phyloP scores from a whole-genome alignment of 257 asterid genomes.

The Jacaranda copaia region DNA sequence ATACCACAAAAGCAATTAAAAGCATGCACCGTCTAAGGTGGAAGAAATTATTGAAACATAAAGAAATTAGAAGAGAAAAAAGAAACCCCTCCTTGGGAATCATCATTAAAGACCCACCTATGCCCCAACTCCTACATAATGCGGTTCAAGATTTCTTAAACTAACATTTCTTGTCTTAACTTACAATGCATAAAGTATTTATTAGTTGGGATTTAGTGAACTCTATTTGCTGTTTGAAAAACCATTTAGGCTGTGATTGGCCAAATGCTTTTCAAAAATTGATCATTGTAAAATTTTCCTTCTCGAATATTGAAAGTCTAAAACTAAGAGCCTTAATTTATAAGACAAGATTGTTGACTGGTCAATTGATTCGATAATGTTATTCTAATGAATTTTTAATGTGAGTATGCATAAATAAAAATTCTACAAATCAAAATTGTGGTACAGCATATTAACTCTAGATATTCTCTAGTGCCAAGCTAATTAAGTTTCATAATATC shows the following conservation, averaged over 20 bases:
- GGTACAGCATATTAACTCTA: no score
- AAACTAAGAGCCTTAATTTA: no score
- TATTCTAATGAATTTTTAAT: no score
- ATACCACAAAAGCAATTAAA: slow-evolving; percentile 27
- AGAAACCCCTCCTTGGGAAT: slow-evolving; percentile 9
- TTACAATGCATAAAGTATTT: background rate
- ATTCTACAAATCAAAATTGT: no score
- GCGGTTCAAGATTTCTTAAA: slow-evolving; percentile 23
- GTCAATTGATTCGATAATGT: no score
- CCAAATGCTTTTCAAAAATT: background rate
- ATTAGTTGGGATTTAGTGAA: background rate
- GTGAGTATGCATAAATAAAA: no score
- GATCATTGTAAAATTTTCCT: background rate
- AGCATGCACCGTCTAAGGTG: slow-evolving; percentile 51
- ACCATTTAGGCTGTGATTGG: background rate
- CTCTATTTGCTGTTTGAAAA: background rate
- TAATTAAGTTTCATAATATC: background rate
- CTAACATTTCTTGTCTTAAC: background rate
- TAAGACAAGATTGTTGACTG: no score
- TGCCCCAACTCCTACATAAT: slow-evolving; percentile 32
- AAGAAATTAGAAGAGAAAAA: background rate
- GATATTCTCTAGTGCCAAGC: background rate
- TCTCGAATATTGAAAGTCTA: no score
- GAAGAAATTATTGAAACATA: slow-evolving; percentile 36
- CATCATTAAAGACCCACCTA: slow-evolving; percentile 36